Base-by-base conservation (phyloP, 768 basidiomycete species). In the Hericium alpestre region DNA sequence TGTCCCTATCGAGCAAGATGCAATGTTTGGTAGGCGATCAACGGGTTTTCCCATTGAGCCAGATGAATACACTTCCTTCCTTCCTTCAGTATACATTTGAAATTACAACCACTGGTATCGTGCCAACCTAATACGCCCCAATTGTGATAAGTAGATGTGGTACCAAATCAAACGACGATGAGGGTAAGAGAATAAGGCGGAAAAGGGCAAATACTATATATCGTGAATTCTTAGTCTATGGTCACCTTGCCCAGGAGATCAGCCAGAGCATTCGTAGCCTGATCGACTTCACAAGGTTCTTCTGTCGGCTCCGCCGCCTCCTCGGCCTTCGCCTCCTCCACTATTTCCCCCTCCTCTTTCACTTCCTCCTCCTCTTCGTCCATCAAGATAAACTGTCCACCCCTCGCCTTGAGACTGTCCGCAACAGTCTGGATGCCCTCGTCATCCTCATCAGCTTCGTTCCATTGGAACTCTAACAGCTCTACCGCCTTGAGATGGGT, bases 361-460 rank as follows among this genome's bases (percentile, higher is more conserved):
- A 79, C 87, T 51, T 90, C 84, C 38, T 83, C 81, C 22, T 90
- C 89, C 1, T 94, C 91, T n/a, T 90, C 90, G 55, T 93, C 87
- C 1, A 79, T 76, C 0, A 81, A 74, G 7, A 84, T 71, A 5
- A 90, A 67, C 61, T 79, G 86, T 3, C 88, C 88, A 32, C 83
- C 82, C 27, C 86, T 79, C 57, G 75, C 76, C 66, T 79, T 82
- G 65, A 90, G 70, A 55, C 78, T 74, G 49, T 76, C 67, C 12
- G 69, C 70, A 54, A 91, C 69, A 51, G 77, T 73, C 56, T 79
- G 76, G 16, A 88, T 63, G 61, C 78, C 71, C 59, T 83, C 86
- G 51, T 83, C 83, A 27, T 86, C 84, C 54, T 89, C 90, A 48
- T 91, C 87, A 57, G 82, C 77, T 12, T 94, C 93, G 64, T 94